Evolutionary conservation across 768 basidiomycete genomes (phyloP), one percentile per base, ranked within the genome.

Genomic region (Suillus subluteus): DNA sequence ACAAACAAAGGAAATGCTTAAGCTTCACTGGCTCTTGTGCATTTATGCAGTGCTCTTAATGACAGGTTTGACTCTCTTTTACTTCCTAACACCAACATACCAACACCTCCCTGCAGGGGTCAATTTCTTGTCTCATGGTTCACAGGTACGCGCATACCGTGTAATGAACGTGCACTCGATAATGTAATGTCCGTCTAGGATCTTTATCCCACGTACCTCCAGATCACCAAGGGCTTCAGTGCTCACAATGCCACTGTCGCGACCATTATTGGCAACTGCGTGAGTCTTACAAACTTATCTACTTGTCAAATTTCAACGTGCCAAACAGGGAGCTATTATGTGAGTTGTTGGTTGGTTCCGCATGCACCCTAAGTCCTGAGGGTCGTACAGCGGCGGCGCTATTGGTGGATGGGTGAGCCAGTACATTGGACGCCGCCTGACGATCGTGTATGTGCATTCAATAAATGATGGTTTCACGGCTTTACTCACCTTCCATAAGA

Each of bases 1-100:
- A 63, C 92, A 95, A 76, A 87, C 88, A 0, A 82, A 84, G 66
- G 80, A 79, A 63, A 97, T 96, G 94, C 79, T 96, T 44, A 92
- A 86, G 80, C 77, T 72, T 16, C 93, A 98, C 73, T 97, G 94
- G 95, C 69, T 88, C 16, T 75, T 92, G 40, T 94, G 91, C 74
- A 88, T 96, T 58, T 96, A 96, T 72, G 91, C 91, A 1, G 84
- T 96, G 30, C 79, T 95, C 62, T 84, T 96, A 64, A 93, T 95
- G 91, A 88, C 89, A 1, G 82, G 81, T 81, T 21, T 21, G 43
- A 56, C 73, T 71, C 64, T 68, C 46, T 38, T 13, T n/a, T 18
- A 37, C 55, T 37, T 16, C 18, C 7, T 32, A 12, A 54, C 52
- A n/a, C 48, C 16, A 23, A 18, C 46, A 38, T 55, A 69, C 30